phyloP scores from a whole-genome alignment of 208 protist species.

The Entamoeba moshkovskii region DNA sequence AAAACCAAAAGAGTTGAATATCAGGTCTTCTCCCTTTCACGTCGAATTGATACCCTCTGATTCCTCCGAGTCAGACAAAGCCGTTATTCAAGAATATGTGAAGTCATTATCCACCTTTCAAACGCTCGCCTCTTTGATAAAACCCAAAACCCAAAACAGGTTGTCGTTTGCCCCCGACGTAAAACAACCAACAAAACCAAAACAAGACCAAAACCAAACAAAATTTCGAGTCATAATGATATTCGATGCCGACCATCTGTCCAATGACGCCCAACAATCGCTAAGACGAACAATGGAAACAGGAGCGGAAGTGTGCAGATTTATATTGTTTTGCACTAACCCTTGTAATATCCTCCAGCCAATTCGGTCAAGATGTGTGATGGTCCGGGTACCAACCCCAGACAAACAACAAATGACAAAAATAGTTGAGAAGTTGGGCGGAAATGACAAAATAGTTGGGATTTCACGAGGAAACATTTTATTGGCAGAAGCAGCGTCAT shows the following conservation, averaged over 20 bases:
- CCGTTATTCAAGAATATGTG: neutral
- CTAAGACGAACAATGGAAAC: conserved; percentile 2
- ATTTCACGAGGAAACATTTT: neutral
- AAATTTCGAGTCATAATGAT: neutral
- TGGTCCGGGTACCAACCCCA: neutral
- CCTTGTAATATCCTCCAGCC: neutral
- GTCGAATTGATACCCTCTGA: neutral
- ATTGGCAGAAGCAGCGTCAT: neutral
- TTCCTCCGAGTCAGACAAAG: neutral
- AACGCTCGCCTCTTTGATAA: neutral
- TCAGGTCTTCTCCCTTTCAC: neutral
- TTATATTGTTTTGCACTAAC: neutral
- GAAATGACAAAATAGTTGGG: neutral
- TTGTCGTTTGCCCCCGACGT: neutral
- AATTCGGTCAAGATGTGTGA: neutral
- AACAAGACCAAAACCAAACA: neutral
- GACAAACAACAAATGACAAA: neutral
- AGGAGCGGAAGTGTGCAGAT: neutral
- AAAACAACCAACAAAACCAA: neutral
- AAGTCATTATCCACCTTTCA: neutral
- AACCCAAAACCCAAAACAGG: neutral
- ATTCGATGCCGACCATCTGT: neutral
- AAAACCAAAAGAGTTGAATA: neutral
- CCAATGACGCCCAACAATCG: neutral
- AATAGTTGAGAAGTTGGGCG: neutral